Evolutionary conservation across 208 protist genomes (phyloP).

Genomic region (Trypanosoma theileri): DNA sequence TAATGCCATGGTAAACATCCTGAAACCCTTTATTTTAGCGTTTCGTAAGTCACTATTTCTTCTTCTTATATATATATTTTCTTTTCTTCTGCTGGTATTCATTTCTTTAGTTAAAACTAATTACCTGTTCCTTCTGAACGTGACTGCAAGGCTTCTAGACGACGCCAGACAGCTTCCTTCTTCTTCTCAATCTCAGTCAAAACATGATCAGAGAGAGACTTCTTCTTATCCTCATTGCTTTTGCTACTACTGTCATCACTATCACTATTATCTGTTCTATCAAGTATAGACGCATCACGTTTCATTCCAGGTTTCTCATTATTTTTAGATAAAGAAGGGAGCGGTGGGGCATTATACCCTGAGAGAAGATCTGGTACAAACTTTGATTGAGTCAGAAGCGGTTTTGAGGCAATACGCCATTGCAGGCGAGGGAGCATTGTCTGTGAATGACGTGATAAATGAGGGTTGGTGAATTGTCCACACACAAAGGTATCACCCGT

Average conservation of each 20-base stretch:
- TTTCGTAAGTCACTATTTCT: no score
- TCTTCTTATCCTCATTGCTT: neutral
- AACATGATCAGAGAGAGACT: no score
- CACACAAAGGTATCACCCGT: constrained; percentile 29
- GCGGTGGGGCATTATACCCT: constrained; percentile 16
- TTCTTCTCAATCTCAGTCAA: constrained; percentile 36
- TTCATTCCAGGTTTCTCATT: constrained; percentile 18
- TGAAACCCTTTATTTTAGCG: no score
- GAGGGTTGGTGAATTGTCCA: constrained; percentile 19
- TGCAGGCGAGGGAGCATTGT: constrained; percentile 64
- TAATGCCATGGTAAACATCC: no score
- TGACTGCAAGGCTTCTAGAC: constrained; percentile 48
- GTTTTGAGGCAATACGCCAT: constrained; percentile 53
- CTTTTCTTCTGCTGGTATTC: neutral
- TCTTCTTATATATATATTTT: neutral
- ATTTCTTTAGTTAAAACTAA: constrained; percentile 8
- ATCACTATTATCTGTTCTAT: constrained; percentile 15
- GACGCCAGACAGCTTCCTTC: constrained; percentile 51
- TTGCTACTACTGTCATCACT: constrained; percentile 17
- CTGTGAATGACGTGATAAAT: constrained; percentile 31
- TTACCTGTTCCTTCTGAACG: constrained; percentile 8
- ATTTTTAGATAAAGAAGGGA: neutral
- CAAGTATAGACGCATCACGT: constrained; percentile 23
- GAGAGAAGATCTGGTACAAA: constrained; percentile 30
- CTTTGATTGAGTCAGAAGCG: constrained; percentile 23